These are phyloP conservation scores for Fraxinus greggii DNA, from an alignment of 305 asterid genomes.

Conservation along the genomic window DNA sequence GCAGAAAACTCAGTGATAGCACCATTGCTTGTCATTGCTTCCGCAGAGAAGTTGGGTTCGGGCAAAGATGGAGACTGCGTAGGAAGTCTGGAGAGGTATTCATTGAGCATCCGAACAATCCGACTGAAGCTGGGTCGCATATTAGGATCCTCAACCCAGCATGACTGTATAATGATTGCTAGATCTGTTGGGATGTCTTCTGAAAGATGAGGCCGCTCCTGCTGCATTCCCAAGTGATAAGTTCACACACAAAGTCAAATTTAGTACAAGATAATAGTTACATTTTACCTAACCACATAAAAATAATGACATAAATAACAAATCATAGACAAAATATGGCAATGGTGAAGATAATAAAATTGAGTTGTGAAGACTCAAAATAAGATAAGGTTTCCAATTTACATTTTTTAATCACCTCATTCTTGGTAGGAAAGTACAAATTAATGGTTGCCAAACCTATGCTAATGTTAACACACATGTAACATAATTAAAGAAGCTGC, in stretches of 20 bases:
- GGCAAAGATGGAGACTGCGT: slow-evolving; percentile 43
- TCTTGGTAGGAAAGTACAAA: neutral
- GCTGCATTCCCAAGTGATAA: slow-evolving; percentile 47
- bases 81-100: slow-evolving; percentile 53
- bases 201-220: slow-evolving; percentile 78
- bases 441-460: neutral
- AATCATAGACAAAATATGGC: neutral
- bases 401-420: neutral
- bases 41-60: slow-evolving; percentile 39
- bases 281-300: neutral
- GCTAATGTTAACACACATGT: neutral
- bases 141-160: slow-evolving; percentile 98
- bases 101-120: slow-evolving; percentile 82
- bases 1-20: slow-evolving; percentile 64
- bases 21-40: slow-evolving; percentile 46
- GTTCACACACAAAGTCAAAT: neutral
- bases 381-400: neutral
- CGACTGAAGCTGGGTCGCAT: slow-evolving; percentile 87
- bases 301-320: neutral
- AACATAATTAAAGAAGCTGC: neutral
- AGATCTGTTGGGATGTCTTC: slow-evolving; percentile 67
- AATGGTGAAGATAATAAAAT: neutral
- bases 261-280: neutral
- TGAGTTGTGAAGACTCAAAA: neutral
- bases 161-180: slow-evolving; percentile 73